These are phyloP conservation scores for Hepatocystis sp. DNA, from an alignment of 169 alveolate genomes.

Conservation along the genomic window DNA sequence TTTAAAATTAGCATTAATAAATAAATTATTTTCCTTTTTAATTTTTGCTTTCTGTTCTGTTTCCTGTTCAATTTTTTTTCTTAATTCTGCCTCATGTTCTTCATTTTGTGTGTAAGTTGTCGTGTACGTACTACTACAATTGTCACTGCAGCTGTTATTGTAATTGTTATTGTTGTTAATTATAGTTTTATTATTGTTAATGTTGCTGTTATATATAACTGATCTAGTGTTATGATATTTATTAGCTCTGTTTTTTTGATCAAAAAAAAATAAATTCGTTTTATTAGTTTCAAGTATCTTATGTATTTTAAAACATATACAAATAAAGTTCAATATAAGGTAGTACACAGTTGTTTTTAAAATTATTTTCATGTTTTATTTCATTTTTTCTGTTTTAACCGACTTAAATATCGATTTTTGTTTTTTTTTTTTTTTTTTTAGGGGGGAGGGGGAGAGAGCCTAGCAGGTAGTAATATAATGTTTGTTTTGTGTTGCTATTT, in stretches of 20 bases:
- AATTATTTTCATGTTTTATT: slow-evolving; percentile 59
- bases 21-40: slow-evolving; percentile 28
- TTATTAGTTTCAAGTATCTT: slow-evolving; percentile 19
- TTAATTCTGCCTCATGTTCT: slow-evolving; percentile 30
- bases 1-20: slow-evolving; percentile 30
- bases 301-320: slow-evolving; percentile 54
- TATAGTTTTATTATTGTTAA: too few relatives aligned
- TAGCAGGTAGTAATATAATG: too few relatives aligned
- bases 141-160: too few relatives aligned
- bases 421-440: too few relatives aligned
- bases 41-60: slow-evolving; percentile 28
- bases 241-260: slow-evolving; percentile 1
- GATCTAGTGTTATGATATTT: slow-evolving; percentile 22
- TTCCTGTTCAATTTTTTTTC: slow-evolving; percentile 60
- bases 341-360: slow-evolving; percentile 18
- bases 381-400: slow-evolving; percentile 41
- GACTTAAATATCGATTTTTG: neutral
- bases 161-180: neutral
- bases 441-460: too few relatives aligned
- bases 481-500: too few relatives aligned
- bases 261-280: slow-evolving; percentile 14
- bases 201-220: too few relatives aligned
- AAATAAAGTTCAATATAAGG: slow-evolving; percentile 21
- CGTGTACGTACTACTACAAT: neutral
- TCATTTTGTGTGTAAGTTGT: slow-evolving; percentile 6